Conservation (phyloP, 495 filamentous ascomycete genomes). For the Lasiosphaeris hirsuta region DNA sequence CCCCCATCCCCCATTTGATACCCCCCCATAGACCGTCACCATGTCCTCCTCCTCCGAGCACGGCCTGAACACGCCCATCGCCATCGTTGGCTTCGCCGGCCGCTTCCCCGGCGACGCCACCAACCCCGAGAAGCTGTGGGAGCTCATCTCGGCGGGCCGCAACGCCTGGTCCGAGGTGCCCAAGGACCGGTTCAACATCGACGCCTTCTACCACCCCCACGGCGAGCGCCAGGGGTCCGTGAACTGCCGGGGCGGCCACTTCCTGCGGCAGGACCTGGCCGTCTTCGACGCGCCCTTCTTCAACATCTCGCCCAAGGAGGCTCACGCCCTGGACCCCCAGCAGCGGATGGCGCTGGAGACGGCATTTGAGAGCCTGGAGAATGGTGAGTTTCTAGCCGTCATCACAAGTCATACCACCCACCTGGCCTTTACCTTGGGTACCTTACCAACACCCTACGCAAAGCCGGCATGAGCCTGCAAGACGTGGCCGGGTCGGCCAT, state of each 20-base stretch:
- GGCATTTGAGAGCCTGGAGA: slow-evolving; percentile 3
- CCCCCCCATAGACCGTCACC: too few species aligned
- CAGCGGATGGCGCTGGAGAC: slow-evolving; percentile 54
- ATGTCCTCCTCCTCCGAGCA: too few species aligned
- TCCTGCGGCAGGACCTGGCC: slow-evolving; percentile 41
- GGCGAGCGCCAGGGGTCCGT: neutral
- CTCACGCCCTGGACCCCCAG: slow-evolving; percentile 67
- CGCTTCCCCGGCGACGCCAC: slow-evolving; percentile 35
- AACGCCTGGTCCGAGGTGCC: slow-evolving; percentile 34
- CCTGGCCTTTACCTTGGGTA: too few species aligned
- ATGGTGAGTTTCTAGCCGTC: slow-evolving; percentile 6
- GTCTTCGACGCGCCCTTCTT: slow-evolving; percentile 57
- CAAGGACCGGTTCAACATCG: slow-evolving; percentile 31
- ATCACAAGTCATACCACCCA: too few species aligned
- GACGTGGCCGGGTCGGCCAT: neutral
- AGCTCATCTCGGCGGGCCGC: slow-evolving; percentile 12
- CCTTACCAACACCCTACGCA: too few species aligned
- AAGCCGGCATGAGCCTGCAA: slow-evolving; percentile 4
- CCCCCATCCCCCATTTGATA: too few species aligned
- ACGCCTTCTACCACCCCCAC: slow-evolving; percentile 31
- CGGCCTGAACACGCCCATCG: slow-evolving; percentile 16
- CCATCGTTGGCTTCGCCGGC: slow-evolving; percentile 37
- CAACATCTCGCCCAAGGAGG: slow-evolving; percentile 53
- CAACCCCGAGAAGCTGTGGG: slow-evolving; percentile 11
- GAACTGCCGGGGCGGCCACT: slow-evolving; percentile 23